A percentile compares a stretch with the other conserved stretches of the same genome.
Evolutionary conservation across 164 flowering plant species (phyloP).

Genomic region (Protea cynaroides): DNA sequence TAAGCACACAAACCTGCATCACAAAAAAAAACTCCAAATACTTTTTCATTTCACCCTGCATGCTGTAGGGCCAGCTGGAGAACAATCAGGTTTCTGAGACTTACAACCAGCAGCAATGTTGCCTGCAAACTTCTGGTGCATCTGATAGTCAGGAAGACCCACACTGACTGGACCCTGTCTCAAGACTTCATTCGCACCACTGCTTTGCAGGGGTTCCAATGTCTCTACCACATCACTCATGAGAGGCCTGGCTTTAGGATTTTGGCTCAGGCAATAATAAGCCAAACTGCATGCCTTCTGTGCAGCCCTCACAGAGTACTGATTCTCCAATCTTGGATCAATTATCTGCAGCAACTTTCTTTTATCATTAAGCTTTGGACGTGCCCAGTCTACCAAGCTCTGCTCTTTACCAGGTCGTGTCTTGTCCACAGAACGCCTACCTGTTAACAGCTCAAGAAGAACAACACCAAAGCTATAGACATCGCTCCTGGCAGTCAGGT

Average conservation of each 20-base stretch:
- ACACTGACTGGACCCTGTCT: conserved; percentile 26
- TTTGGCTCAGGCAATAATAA: conserved; percentile 89
- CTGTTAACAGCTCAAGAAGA: conserved; percentile 87
- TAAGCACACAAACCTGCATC: too few relatives aligned
- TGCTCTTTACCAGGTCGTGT: conserved; percentile 89
- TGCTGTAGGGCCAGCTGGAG: conserved; percentile 69
- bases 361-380: conserved; percentile 92
- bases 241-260: conserved; percentile 94
- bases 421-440: conserved; percentile 87
- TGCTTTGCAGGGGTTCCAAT: conserved; percentile 77
- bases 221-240: conserved; percentile 98
- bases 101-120: conserved; percentile 51
- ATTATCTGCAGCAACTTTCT: conserved; percentile 80
- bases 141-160: conserved; percentile 42
- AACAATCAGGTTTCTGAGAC: conserved; percentile 61
- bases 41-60: conserved; percentile 61
- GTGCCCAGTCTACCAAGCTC: conserved; percentile 94
- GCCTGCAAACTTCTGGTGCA: conserved; percentile 40
- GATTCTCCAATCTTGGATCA: conserved; percentile 82
- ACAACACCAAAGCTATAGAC: conserved; percentile 98
- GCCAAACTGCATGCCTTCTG: conserved; percentile 97
- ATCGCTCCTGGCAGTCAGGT: conserved; percentile 91
- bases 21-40: too few relatives aligned
- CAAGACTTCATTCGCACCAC: conserved; percentile 34
- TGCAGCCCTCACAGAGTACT: conserved; percentile 86